phyloP scores from a whole-genome alignment of 2,329 filamentous ascomycete species.

The Pseudogymnoascus sp. region DNA sequence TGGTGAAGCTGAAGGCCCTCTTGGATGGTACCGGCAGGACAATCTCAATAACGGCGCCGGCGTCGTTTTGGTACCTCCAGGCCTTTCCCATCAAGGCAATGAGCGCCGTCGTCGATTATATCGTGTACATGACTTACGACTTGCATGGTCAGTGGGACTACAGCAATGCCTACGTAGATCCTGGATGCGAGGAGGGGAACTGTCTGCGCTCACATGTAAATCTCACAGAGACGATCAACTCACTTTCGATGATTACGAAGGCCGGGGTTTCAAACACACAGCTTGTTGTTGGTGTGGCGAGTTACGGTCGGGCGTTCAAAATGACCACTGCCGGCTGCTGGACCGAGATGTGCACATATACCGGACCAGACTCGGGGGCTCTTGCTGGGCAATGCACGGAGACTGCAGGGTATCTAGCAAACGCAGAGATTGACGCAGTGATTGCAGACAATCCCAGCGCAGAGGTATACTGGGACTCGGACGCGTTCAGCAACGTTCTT shows the following conservation, averaged over 20 bases:
- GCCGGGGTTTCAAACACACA: slow-evolving; percentile 24
- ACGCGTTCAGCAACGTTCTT: slow-evolving; percentile 15
- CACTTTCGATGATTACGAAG: slow-evolving; percentile 33
- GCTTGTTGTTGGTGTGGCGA: slow-evolving; percentile 27
- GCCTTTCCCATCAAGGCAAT: slow-evolving; percentile 17
- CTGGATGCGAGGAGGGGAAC: slow-evolving; percentile 26
- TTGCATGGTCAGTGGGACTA: slow-evolving; percentile 36
- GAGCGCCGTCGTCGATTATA: slow-evolving; percentile 18
- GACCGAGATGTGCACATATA: background rate
- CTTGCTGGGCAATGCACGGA: slow-evolving; percentile 26
- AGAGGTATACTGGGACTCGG: background rate
- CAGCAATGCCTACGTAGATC: slow-evolving; percentile 23
- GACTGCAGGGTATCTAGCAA: slow-evolving; percentile 29
- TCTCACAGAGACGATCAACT: slow-evolving; percentile 27
- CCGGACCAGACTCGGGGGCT: slow-evolving; percentile 16
- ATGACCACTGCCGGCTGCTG: slow-evolving; percentile 26
- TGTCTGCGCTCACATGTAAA: slow-evolving; percentile 32
- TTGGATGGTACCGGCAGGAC: slow-evolving; percentile 16
- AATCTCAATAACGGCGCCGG: slow-evolving; percentile 23
- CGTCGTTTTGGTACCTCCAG: slow-evolving; percentile 29
- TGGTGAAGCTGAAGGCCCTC: slow-evolving; percentile 7
- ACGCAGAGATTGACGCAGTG: slow-evolving; percentile 30
- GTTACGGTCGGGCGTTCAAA: slow-evolving; percentile 29
- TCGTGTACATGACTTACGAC: slow-evolving; percentile 24
- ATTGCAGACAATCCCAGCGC: background rate